Percentiles rank a stretch among this genome's conserved stretches.
Evolutionary conservation across 1,284 basidiomycete species (phyloP).

Genomic region (Pterulicium gracile): DNA sequence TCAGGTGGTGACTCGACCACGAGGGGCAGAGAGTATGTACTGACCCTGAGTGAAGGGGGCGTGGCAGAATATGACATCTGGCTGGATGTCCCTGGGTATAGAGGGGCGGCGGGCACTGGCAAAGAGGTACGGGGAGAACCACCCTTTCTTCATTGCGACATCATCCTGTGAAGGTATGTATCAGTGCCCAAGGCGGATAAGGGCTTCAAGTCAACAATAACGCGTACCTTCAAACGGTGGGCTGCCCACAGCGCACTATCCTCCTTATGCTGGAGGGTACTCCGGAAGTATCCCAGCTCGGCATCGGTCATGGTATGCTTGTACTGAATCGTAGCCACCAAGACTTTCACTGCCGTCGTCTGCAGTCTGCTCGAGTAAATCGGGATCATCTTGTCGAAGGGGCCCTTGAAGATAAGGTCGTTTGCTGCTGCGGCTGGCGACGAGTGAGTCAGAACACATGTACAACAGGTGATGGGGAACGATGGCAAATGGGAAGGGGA

Average conservation of each 20-base stretch:
- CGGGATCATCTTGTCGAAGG: too few relatives aligned
- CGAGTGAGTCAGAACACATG: too few relatives aligned
- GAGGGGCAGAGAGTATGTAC: constrained; percentile 9
- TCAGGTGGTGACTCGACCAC: constrained; percentile 4
- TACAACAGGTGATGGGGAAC: too few relatives aligned
- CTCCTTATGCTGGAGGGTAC: constrained; percentile 48
- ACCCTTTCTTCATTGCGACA: constrained; percentile 27
- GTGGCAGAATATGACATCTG: constrained; percentile 30
- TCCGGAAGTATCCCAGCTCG: constrained; percentile 47
- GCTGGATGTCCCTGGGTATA: constrained; percentile 28
- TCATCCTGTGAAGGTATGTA: too few relatives aligned
- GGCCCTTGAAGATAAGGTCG: too few relatives aligned
- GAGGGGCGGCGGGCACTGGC: constrained; percentile 26
- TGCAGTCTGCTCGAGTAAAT: too few relatives aligned
- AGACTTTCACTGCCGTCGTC: constrained; percentile 44
- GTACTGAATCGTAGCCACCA: constrained; percentile 50
- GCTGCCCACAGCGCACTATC: too few relatives aligned
- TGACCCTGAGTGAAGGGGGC: constrained; percentile 25
- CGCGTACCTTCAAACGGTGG: too few relatives aligned
- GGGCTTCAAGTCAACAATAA: too few relatives aligned
- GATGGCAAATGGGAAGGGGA: too few relatives aligned
- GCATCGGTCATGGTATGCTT: constrained; percentile 51
- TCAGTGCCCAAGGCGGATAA: too few relatives aligned
- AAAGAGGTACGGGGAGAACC: constrained; percentile 31
- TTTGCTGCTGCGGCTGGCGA: too few relatives aligned